A percentile compares a stretch with the other conserved stretches of the same genome.
Conservation (phyloP, 306 rosid genomes). For the Lotus japonicus region DNA sequence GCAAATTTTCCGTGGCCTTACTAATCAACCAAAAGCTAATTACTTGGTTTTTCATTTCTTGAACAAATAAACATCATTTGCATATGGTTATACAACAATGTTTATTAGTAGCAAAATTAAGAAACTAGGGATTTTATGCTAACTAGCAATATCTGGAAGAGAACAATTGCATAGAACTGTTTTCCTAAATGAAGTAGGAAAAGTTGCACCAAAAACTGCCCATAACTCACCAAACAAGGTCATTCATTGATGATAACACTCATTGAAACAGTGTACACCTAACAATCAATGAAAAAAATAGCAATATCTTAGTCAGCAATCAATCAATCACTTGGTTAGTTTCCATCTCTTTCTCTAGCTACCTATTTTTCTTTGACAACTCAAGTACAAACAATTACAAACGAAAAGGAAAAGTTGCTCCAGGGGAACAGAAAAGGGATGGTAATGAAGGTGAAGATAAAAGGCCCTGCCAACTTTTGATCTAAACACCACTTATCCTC, state of each 20-base stretch:
- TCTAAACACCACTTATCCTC: no score
- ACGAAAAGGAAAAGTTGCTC: background rate
- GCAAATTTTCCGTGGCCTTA: no score
- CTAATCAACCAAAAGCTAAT: no score
- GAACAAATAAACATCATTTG: no score
- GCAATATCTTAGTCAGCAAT: slow-evolving; percentile 4
- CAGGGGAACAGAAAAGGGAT: background rate
- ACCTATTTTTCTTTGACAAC: slow-evolving; percentile 21
- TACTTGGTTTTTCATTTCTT: no score
- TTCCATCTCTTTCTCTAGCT: slow-evolving; percentile 26
- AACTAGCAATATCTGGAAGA: no score
- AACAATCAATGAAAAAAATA: slow-evolving; percentile 19
- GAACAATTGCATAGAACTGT: background rate
- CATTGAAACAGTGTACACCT: background rate
- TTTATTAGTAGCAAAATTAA: no score
- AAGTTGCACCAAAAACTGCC: background rate
- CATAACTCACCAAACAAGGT: background rate
- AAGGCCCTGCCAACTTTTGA: no score
- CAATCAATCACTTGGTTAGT: slow-evolving; percentile 9
- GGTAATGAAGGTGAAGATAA: background rate
- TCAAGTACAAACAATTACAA: slow-evolving; percentile 14
- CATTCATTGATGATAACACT: background rate
- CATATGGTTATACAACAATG: no score
- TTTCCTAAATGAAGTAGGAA: background rate
- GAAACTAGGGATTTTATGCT: no score